Conservation (phyloP, 1,284 basidiomycete species). For the Pascua guehoae region DNA sequence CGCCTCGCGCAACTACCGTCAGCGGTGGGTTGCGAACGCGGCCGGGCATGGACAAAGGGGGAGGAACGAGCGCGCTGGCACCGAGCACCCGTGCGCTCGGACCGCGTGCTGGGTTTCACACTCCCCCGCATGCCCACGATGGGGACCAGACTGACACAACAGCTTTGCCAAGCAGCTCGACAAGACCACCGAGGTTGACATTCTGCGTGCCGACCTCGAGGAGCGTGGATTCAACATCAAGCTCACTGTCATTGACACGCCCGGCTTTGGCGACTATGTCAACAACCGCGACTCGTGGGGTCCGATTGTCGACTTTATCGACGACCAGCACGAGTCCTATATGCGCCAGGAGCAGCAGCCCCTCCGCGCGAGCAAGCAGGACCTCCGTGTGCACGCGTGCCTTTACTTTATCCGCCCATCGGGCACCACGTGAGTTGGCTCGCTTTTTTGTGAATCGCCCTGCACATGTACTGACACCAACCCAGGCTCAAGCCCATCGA, state of each 20-base stretch:
- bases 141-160: neutral
- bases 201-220: conserved; percentile 95
- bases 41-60: neutral
- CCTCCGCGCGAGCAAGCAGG: conserved; percentile 84
- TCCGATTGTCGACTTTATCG: conserved; percentile 98
- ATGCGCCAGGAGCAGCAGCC: conserved; percentile 99
- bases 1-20: conserved; percentile 81
- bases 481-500: conserved; percentile 89
- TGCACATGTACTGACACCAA: conserved; percentile 3
- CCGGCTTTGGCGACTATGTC: conserved; percentile 98
- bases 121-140: no score
- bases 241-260: conserved; percentile 96
- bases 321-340: conserved; percentile 98
- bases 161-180: conserved; percentile 94
- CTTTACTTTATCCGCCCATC: conserved; percentile 96
- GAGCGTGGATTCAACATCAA: conserved; percentile 99
- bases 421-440: conserved; percentile 76
- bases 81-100: neutral
- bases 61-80: neutral
- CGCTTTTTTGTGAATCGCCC: neutral
- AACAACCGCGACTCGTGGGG: conserved; percentile 99
- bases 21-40: conserved; percentile 48
- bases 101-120: neutral
- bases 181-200: conserved; percentile 96
- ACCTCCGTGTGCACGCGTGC: conserved; percentile 94